These are phyloP conservation scores for Acidiella bohemica DNA, from an alignment of 495 filamentous ascomycete genomes.

Conservation along the genomic window DNA sequence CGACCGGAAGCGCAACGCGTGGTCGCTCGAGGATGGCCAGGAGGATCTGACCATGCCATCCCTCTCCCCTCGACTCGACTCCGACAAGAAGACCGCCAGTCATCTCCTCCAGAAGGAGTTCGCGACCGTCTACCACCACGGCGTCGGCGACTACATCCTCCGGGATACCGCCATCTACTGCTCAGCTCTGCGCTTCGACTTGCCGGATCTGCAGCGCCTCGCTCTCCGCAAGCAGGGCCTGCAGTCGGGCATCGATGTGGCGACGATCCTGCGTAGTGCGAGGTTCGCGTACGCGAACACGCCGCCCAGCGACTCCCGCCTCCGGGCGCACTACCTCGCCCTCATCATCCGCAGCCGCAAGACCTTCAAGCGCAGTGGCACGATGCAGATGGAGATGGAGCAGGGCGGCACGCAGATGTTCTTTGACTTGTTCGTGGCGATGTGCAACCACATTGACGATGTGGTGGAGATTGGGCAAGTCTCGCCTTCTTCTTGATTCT, in stretches of 20 bases:
- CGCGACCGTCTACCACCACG: slow-evolving; percentile 56
- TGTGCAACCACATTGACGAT: slow-evolving; percentile 95
- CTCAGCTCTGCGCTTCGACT: slow-evolving; percentile 67
- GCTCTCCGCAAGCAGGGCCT: slow-evolving; percentile 83
- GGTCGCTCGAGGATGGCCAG: slow-evolving; percentile 27
- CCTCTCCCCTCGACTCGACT: slow-evolving; percentile 13
- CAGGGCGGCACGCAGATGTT: slow-evolving; percentile 69
- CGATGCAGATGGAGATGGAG: slow-evolving; percentile 97
- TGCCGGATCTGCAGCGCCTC: slow-evolving; percentile 71
- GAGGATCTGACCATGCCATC: slow-evolving; percentile 6
- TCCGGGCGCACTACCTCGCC: slow-evolving; percentile 88
- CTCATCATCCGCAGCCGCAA: slow-evolving; percentile 86
- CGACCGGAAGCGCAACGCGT: slow-evolving; percentile 31
- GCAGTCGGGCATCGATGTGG: slow-evolving; percentile 70
- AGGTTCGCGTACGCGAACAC: slow-evolving; percentile 92
- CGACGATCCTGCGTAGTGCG: slow-evolving; percentile 75
- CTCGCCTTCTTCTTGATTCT: slow-evolving; percentile 4
- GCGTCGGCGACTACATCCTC: slow-evolving; percentile 52
- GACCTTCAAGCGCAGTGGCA: slow-evolving; percentile 90
- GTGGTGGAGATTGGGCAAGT: slow-evolving; percentile 48
- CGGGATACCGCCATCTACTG: slow-evolving; percentile 90
- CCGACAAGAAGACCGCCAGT: slow-evolving; percentile 10
- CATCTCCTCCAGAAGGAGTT: slow-evolving; percentile 15
- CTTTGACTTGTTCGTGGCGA: slow-evolving; percentile 93
- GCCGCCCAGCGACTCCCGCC: slow-evolving; percentile 72